Percentiles rank a stretch among this genome's conserved stretches.
These are phyloP conservation scores for Hypoxylon rubiginosum DNA, from an alignment of 2,329 filamentous ascomycete species.

Conservation along the genomic window DNA sequence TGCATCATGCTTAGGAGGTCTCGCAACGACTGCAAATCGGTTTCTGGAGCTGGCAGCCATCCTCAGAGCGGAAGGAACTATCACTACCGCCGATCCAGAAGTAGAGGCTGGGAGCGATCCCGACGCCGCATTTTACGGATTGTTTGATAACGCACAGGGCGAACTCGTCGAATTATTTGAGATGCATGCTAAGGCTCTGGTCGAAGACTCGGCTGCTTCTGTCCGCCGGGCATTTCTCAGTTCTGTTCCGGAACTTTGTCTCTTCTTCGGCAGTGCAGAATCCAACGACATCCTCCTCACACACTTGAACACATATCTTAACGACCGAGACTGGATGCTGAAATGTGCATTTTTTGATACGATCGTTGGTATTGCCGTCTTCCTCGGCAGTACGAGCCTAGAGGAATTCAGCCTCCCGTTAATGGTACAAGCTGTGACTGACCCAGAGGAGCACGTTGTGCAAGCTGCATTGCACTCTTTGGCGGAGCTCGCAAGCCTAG, in stretches of 20 bases:
- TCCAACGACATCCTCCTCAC: conserved; percentile 97
- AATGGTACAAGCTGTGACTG: conserved; percentile 94
- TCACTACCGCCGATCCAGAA: conserved; percentile 82
- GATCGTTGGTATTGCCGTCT: conserved; percentile 91
- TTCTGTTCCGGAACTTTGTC: conserved; percentile 90
- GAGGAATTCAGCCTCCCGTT: conserved; percentile 96
- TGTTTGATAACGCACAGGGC: conserved; percentile 88
- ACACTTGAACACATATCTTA: conserved; percentile 96
- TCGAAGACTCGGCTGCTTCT: conserved; percentile 87
- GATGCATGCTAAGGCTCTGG: conserved; percentile 86
- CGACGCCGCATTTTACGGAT: conserved; percentile 80
- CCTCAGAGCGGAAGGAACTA: conserved; percentile 83
- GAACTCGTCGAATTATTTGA: conserved; percentile 90
- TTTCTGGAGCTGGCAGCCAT: conserved; percentile 95
- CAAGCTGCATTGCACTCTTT: conserved; percentile 90
- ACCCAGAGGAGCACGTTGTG: conserved; percentile 93
- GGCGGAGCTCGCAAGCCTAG: conserved; percentile 88
- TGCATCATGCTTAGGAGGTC: conserved; percentile 88
- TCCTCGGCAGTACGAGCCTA: conserved; percentile 87
- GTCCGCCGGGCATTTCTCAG: conserved; percentile 92
- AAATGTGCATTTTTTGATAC: conserved; percentile 98
- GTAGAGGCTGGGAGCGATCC: conserved; percentile 78
- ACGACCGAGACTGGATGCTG: conserved; percentile 95
- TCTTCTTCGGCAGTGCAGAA: conserved; percentile 93
- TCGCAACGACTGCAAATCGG: conserved; percentile 85